Base-by-base conservation (phyloP, 768 basidiomycete species). In the Scleroderma bovista region DNA sequence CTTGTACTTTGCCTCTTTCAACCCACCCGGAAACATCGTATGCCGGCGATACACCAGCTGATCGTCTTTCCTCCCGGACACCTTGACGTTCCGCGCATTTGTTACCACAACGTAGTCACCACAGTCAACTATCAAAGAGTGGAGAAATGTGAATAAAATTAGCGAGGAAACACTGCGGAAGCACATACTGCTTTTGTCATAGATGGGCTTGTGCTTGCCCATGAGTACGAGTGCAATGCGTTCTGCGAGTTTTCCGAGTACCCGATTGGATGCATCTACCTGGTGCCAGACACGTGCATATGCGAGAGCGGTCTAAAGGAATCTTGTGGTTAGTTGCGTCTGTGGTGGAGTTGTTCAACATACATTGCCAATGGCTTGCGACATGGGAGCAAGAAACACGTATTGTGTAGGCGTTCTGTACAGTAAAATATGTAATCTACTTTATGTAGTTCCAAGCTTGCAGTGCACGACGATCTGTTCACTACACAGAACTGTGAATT, bases 81-180 rank as follows among this genome's bases (percentile, higher is more conserved):
- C 87, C 60, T 83, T 81, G 56, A 98, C 76, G 8, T 84, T 78
- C 48, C 80, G 73, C 3, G 92, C 87, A 64, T 97, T 91, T 26
- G 93, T 95, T 7, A 99, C 93, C 20, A 97, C 81, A 26, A 98
- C 92, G 63, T 97, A 97, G 81, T 99, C 96, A 9, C 96, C 96
- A 48, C 91, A 93, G 69, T 99, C 96, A 56, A 88, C 95, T 96
- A 54, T 1, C 19, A 23, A 26, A 24, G 15, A 31, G 12, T 29
- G 41, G 34, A 22, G 26, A 20, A n/a, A n/a, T n/a, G 9, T 3
- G 44, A 16, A 15, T 16, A 46, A 26, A 34, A 24, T 23, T 43
- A 7, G 31, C 20, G 29, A 16, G 31, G 17, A 38, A 12, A n/a
- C n/a, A n/a, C n/a, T n/a, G n/a, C n/a, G n/a, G n/a, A n/a, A 26